A percentile compares a stretch with the other conserved stretches of the same genome.
Evolutionary conservation across 345 rosid genomes (phyloP).

Genomic region (Arabis alpina): DNA sequence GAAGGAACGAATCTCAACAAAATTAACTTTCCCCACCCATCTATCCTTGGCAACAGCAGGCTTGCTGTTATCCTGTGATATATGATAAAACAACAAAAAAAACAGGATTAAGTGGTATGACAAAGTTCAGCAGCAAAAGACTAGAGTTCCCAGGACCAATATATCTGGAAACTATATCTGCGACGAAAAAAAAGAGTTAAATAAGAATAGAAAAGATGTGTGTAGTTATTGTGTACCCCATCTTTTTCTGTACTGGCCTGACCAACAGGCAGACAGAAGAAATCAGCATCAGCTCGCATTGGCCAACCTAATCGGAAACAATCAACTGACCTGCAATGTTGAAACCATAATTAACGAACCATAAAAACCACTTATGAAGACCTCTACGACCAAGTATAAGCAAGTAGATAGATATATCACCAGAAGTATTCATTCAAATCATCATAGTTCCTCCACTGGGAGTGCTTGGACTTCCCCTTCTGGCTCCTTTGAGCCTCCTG

Average conservation of each 20-base stretch:
- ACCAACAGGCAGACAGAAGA: slow-evolving; percentile 60
- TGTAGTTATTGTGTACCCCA: slow-evolving; percentile 54
- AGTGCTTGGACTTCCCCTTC: slow-evolving; percentile 91
- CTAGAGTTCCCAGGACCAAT: slow-evolving; percentile 1
- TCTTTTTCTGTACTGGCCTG: slow-evolving; percentile 50
- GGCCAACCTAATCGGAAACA: slow-evolving; percentile 99
- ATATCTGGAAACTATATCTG: slow-evolving; percentile 13
- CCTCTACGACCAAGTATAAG: background rate
- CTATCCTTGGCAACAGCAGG: slow-evolving; percentile 56
- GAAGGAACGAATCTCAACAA: slow-evolving; percentile 96
- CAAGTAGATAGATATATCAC: slow-evolving; percentile 45
- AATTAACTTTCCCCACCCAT: slow-evolving; percentile 97
- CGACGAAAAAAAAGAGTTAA: too few relatives aligned
- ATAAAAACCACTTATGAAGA: slow-evolving; percentile 15
- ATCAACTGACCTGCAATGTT: slow-evolving; percentile 79
- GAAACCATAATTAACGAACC: slow-evolving; percentile 17
- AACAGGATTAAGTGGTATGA: background rate
- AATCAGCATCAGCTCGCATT: slow-evolving; percentile 96
- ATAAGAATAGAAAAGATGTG: slow-evolving; percentile 20
- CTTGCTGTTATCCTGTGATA: slow-evolving; percentile 67
- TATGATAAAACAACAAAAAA: slow-evolving; percentile 19
- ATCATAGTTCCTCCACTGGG: slow-evolving; percentile 99
- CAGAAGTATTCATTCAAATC: slow-evolving; percentile 98
- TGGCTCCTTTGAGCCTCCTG: slow-evolving; percentile 92
- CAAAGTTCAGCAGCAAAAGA: slow-evolving; percentile 2